Conservation (phyloP, 1,139 yeast genomes). For the Candida sp. region DNA sequence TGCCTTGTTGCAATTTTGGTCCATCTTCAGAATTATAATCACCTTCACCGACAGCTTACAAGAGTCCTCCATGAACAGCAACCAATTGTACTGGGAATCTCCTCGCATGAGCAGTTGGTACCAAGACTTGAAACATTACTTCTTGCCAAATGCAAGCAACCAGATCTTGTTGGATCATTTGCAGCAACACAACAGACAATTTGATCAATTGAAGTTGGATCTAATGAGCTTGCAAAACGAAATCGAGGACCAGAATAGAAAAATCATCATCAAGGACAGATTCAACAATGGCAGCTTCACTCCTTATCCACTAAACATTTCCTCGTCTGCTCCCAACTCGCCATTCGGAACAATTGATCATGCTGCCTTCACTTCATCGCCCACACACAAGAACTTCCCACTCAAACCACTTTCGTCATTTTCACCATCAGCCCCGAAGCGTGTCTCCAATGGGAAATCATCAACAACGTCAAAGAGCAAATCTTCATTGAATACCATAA, state of each 20-base stretch:
- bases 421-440: conserved; percentile 4
- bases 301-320: conserved; percentile 15
- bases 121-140: conserved; percentile 15
- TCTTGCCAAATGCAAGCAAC: conserved; percentile 15
- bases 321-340: conserved; percentile 5
- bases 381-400: background rate
- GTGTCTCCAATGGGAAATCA: background rate
- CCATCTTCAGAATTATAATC: conserved; percentile 24
- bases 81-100: conserved; percentile 8
- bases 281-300: conserved; percentile 11
- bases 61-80: conserved; percentile 12
- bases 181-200: conserved; percentile 14
- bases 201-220: conserved; percentile 15
- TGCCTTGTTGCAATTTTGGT: conserved; percentile 32
- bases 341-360: conserved; percentile 3
- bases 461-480: conserved; percentile 4
- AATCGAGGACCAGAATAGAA: conserved; percentile 4
- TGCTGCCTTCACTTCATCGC: background rate
- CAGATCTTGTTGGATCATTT: conserved; percentile 15
- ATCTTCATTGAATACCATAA: conserved; percentile 13
- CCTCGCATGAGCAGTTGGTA: conserved; percentile 13
- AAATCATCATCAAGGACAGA: conserved; percentile 5
- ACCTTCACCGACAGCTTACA: conserved; percentile 16
- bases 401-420: background rate
- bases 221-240: conserved; percentile 11